These are phyloP conservation scores for Penicillium italicum DNA, from an alignment of 2,329 filamentous ascomycete genomes.

Conservation along the genomic window DNA sequence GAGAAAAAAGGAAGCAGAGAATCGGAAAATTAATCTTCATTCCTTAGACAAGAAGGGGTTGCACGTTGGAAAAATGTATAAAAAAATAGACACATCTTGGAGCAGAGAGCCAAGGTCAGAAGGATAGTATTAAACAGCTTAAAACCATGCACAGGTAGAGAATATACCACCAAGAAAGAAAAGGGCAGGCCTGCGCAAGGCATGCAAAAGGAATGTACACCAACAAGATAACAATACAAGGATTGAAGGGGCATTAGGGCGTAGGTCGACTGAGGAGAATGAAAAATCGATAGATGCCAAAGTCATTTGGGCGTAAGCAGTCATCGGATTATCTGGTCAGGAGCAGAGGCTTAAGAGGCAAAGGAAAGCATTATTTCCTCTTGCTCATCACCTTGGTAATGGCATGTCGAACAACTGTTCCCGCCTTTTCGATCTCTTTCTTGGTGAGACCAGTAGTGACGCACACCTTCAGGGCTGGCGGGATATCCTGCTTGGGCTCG, in stretches of 20 bases:
- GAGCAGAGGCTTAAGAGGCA: constrained; percentile 10
- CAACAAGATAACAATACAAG: constrained; percentile 24
- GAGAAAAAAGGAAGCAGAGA: background rate
- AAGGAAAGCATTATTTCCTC: constrained; percentile 40
- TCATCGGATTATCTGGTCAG: constrained; percentile 16
- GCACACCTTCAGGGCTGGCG: constrained; percentile 85
- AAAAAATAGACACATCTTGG: constrained; percentile 2
- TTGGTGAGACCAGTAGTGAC: constrained; percentile 81
- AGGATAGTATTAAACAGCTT: constrained; percentile 28
- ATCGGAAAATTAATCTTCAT: background rate
- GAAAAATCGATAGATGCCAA: constrained; percentile 11
- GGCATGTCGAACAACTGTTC: constrained; percentile 80
- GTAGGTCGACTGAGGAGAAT: constrained; percentile 14
- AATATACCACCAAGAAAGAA: constrained; percentile 14
- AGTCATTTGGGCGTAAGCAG: constrained; percentile 23
- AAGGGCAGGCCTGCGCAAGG: constrained; percentile 21
- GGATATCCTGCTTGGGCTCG: constrained; percentile 63
- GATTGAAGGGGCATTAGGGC: constrained; percentile 21
- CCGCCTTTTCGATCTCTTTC: constrained; percentile 95
- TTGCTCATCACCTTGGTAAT: constrained; percentile 83
- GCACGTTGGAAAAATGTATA: background rate
- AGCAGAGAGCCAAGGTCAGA: constrained; percentile 7
- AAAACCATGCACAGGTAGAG: constrained; percentile 17
- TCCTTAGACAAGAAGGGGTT: background rate
- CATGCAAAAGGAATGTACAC: constrained; percentile 23